Conservation (phyloP, 2,329 filamentous ascomycete species). For the Fusarium globosum region DNA sequence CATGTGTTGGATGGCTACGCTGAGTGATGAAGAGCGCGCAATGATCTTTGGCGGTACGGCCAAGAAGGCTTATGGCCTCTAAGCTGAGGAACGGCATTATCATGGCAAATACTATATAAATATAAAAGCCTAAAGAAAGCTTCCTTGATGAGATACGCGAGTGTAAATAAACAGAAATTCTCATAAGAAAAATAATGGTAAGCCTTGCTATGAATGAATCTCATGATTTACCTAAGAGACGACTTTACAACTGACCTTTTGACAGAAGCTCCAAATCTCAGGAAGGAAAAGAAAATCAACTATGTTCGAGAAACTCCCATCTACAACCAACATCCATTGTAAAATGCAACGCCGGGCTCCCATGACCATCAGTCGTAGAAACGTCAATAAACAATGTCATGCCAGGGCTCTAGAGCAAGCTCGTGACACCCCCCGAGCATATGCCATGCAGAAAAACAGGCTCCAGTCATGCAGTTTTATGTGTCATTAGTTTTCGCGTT, state of each 20-base stretch:
- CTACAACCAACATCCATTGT: constrained; percentile 25
- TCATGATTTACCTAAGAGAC: neutral
- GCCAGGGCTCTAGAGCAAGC: constrained; percentile 23
- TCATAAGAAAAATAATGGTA: constrained; percentile 15
- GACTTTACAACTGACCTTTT: neutral
- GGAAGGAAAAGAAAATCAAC: neutral
- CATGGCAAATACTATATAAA: neutral
- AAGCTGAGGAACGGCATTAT: constrained; percentile 1
- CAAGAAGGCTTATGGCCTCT: constrained; percentile 73
- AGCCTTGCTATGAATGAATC: neutral
- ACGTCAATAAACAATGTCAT: constrained; percentile 28
- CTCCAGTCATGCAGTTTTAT: constrained; percentile 39
- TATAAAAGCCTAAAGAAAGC: neutral
- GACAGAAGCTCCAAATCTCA: neutral
- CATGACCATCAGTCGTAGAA: constrained; percentile 18
- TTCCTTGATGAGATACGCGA: constrained; percentile 4
- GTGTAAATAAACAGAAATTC: neutral
- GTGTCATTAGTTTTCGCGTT: constrained; percentile 39
- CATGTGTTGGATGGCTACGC: constrained; percentile 71
- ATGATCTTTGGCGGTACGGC: constrained; percentile 81
- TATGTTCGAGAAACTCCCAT: constrained; percentile 13
- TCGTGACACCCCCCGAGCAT: constrained; percentile 13
- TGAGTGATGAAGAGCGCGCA: constrained; percentile 70
- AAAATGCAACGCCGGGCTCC: constrained; percentile 25
- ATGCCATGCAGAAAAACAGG: constrained; percentile 37